phyloP scores from a whole-genome alignment of 352 stramenopile genomes.

The Phytophthora sansomeana region DNA sequence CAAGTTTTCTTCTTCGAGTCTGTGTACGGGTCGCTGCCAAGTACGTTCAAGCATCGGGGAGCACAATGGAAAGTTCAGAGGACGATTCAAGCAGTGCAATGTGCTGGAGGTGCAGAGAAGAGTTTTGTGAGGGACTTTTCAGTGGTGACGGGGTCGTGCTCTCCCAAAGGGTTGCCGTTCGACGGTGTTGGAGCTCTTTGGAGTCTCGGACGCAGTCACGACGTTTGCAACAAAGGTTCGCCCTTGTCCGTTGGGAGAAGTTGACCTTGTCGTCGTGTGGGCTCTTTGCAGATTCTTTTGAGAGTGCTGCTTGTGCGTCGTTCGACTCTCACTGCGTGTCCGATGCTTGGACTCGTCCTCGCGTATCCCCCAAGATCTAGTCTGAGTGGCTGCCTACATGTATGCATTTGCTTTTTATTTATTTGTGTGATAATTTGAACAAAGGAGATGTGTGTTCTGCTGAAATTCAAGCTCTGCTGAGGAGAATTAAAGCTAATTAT shows the following conservation, averaged over 20 bases:
- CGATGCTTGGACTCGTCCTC: constrained; percentile 29
- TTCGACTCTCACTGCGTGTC: constrained; percentile 26
- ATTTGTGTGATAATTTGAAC: too few species aligned
- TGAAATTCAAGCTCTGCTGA: too few species aligned
- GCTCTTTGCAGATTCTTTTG: constrained; percentile 17
- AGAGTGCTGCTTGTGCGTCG: constrained; percentile 19
- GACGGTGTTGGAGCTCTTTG: constrained; percentile 35
- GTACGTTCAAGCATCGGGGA: constrained; percentile 25
- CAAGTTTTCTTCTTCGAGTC: constrained; percentile 5
- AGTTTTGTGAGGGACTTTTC: neutral
- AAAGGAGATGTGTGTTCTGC: too few species aligned
- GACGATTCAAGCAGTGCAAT: constrained; percentile 17
- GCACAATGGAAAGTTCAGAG: constrained; percentile 27
- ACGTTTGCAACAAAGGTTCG: constrained; percentile 73
- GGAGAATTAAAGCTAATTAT: too few species aligned
- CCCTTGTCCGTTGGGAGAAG: constrained; percentile 53
- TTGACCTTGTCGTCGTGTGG: constrained; percentile 10
- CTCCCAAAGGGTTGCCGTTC: constrained; percentile 42
- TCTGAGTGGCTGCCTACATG: constrained; percentile 35
- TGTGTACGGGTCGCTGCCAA: constrained; percentile 18
- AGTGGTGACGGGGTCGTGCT: constrained; percentile 14
- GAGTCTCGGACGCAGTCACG: constrained; percentile 46
- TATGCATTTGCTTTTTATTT: too few species aligned
- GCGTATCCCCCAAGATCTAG: constrained; percentile 18
- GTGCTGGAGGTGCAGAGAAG: constrained; percentile 35